Conservation (phyloP, 768 basidiomycete species). For the Xerocomus spinulosus region DNA sequence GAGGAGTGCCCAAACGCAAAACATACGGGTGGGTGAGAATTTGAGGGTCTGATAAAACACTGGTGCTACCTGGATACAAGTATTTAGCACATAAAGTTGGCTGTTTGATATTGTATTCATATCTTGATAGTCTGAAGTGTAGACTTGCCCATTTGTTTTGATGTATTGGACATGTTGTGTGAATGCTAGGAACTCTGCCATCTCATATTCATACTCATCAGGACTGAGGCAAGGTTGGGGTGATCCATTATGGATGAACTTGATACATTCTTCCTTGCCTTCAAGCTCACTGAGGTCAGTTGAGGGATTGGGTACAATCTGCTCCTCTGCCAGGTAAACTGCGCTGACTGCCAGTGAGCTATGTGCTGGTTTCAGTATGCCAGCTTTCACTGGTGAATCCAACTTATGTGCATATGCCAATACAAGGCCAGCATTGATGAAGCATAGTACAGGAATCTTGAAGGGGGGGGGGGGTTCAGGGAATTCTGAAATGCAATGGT, state of each 20-base stretch:
- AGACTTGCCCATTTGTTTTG: background rate
- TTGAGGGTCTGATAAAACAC: background rate
- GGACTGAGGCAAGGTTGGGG: background rate
- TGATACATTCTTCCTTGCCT: background rate
- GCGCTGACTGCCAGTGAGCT: background rate
- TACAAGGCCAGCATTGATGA: background rate
- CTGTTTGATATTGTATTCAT: background rate
- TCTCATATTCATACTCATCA: background rate
- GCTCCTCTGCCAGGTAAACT: conserved; percentile 7
- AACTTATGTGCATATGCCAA: background rate
- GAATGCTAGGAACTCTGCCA: conserved; percentile 2
- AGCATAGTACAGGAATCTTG: background rate
- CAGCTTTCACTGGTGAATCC: background rate
- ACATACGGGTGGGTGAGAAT: background rate
- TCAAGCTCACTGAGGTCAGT: background rate
- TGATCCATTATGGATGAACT: conserved; percentile 6
- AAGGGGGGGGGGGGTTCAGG: background rate
- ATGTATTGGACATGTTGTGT: conserved; percentile 10
- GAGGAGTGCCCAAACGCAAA: background rate
- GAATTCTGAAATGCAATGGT: background rate
- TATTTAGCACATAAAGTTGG: no score
- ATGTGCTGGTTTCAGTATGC: background rate
- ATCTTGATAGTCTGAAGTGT: conserved; percentile 11
- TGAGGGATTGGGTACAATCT: background rate
- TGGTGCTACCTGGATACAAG: background rate